Evolutionary conservation across 1,284 basidiomycete genomes (phyloP), one percentile per base, ranked within the genome.

Genomic region (Somion occarium): DNA sequence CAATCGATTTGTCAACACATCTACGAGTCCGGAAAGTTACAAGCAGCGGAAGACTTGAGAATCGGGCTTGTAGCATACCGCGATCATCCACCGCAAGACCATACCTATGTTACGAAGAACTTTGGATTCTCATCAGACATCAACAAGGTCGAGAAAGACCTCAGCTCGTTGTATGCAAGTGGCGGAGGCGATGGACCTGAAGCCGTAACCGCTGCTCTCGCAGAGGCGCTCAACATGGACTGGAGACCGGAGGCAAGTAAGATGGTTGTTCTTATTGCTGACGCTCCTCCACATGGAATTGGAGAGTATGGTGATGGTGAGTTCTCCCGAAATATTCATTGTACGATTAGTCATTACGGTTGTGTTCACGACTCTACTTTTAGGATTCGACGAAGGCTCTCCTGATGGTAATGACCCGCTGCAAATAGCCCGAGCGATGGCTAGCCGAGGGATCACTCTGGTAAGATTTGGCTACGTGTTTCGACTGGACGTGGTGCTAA

Each of bases 121-220:
- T 92, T 96, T 75, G 91, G 91, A 2, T 98, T 99, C 72, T 91
- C 93, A 18, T 93, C 91, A 5, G 87, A 95, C 65, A 94, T 98
- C 60, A 78, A 81, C 58, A 80, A 88, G 61, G 89, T 98, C 25
- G 91, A 98, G 62, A 83, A 80, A 62, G 82, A 95, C 65, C 78
- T 99, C 52, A 88, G 88, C 43, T 75, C 78, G 20, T 72, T 95
- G 54, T 93, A 96, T 71, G 97, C 97, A 13, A 91, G 89, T 3
- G 96, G 96, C 13, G 94, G 97, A 24, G 96, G 96, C 11, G 96
- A 99, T 74, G 96, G 97, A 0, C 97, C 97, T 0, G 97, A 99
- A 67, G 97, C 95, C 2, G 91, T 98, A 52, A 99, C 97, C 0
- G 94, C 96, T 2, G 96, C 90, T 11, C 74, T 99, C 69, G 85